These are phyloP conservation scores for Thraustochytrium striatum DNA, from an alignment of 352 stramenopile species.

Conservation along the genomic window DNA sequence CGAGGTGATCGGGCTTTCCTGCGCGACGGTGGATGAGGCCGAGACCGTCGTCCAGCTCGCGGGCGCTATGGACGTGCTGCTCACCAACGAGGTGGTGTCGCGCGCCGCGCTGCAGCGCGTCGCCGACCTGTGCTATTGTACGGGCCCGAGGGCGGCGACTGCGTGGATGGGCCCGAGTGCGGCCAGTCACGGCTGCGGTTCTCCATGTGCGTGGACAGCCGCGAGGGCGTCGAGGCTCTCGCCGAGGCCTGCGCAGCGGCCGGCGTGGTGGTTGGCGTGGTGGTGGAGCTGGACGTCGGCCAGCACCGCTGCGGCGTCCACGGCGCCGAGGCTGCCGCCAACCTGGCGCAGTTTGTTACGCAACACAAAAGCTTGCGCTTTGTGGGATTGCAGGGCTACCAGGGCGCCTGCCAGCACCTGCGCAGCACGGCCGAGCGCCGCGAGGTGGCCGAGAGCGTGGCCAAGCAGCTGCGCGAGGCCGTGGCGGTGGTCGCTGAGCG, in stretches of 20 bases:
- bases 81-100: conserved; percentile 68
- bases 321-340: conserved; percentile 58
- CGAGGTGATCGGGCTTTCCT: conserved; percentile 62
- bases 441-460: conserved; percentile 58
- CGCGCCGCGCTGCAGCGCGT: conserved; percentile 61
- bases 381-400: conserved; percentile 67
- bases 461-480: conserved; percentile 57
- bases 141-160: conserved; percentile 50
- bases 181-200: conserved; percentile 53
- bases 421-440: conserved; percentile 62
- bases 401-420: conserved; percentile 69
- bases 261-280: conserved; percentile 58
- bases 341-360: conserved; percentile 58
- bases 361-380: conserved; percentile 54
- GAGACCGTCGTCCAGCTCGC: conserved; percentile 63
- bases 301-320: conserved; percentile 69
- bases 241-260: conserved; percentile 50
- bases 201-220: conserved; percentile 65
- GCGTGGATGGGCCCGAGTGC: too few relatives aligned
- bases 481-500: conserved; percentile 56
- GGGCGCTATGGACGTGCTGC: conserved; percentile 62
- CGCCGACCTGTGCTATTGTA: conserved; percentile 53
- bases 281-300: conserved; percentile 70
- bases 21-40: conserved; percentile 67
- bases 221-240: conserved; percentile 58